Base-by-base conservation (phyloP, 768 basidiomycete species). In the Piloderma croceum region DNA sequence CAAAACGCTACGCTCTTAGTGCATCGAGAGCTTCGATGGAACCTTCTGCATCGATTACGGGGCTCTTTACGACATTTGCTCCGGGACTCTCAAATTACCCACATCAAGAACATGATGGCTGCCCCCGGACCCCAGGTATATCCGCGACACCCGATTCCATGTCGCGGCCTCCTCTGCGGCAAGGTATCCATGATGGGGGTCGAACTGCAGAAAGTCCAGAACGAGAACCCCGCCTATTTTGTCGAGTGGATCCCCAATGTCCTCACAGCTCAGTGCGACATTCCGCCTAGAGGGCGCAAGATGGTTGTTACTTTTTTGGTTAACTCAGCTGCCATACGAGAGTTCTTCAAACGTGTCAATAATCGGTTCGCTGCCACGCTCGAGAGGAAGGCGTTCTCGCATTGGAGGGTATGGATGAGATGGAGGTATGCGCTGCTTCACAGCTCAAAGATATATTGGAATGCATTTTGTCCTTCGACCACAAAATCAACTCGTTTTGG, bases 11-110 rank as follows among this genome's bases (percentile, higher is more conserved):
- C 77, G 5, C 71, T 81, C 27, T 79, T 75, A 24, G 74, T 81
- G 7, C 78, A 81, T 81, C 39, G 79, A 80, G 63, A 81, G 81
- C 71, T 79, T 77, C 17, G 78, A 80, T 58, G 76, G 78, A 64
- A 81, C 79, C 12, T 81, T 80, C 75, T 80, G 77, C 61, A 80
- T 81, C 55, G 78, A 80, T 52, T 80, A 81, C 64, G 79, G 79
- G 60, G 79, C 79, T 15, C 68, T 81, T 21, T 77, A 80, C 66
- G 79, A 80, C 54, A 81, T 81, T 54, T 79, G 77, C 64, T 74
- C 77, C 70, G 68, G 74, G 45, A 81, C 79, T 21, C 65, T 81
- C 58, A 81, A 81, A 65, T 71, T 79, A 48, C 54, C 64, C 45
- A 69, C 72, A 23, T 75, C 25, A 79, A 77, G 71, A 79, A 78